phyloP scores from a whole-genome alignment of 805 yeast genomes.

The Candida tibetensis region DNA sequence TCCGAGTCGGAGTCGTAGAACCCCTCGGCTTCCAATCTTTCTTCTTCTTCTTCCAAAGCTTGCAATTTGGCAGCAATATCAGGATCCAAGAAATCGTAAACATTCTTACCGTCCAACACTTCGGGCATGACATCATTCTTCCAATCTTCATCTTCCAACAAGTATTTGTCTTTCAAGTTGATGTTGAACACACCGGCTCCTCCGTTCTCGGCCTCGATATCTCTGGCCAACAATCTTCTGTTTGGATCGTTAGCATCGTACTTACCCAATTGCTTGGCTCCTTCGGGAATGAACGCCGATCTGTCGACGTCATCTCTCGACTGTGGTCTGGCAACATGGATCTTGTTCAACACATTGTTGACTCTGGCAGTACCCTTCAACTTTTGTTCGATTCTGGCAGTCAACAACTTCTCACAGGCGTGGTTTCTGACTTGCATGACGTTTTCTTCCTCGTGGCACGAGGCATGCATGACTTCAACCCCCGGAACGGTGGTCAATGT shows the following conservation, averaged over 20 bases:
- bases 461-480: conserved; percentile 88
- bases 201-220: conserved; percentile 90
- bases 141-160: conserved; percentile 96
- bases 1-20: conserved; percentile 88
- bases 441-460: conserved; percentile 92
- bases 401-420: conserved; percentile 94
- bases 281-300: conserved; percentile 79
- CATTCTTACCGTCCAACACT: conserved; percentile 91
- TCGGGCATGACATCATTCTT: conserved; percentile 97
- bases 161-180: conserved; percentile 86
- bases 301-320: conserved; percentile 84
- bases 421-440: conserved; percentile 94
- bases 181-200: conserved; percentile 98
- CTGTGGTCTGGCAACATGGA: conserved; percentile 89
- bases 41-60: conserved; percentile 97
- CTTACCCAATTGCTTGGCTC: conserved; percentile 54
- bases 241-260: conserved; percentile 80
- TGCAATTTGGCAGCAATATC: conserved; percentile 91
- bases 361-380: conserved; percentile 90
- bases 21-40: conserved; percentile 87
- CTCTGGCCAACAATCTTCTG: conserved; percentile 78
- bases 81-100: conserved; percentile 94
- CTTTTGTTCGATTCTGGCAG: conserved; percentile 95
- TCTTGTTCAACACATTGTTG: conserved; percentile 85
- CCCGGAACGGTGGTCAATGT: conserved; percentile 66